Conservation (phyloP, 805 yeast genomes). For the Cyberlindnera mississippiensis region DNA sequence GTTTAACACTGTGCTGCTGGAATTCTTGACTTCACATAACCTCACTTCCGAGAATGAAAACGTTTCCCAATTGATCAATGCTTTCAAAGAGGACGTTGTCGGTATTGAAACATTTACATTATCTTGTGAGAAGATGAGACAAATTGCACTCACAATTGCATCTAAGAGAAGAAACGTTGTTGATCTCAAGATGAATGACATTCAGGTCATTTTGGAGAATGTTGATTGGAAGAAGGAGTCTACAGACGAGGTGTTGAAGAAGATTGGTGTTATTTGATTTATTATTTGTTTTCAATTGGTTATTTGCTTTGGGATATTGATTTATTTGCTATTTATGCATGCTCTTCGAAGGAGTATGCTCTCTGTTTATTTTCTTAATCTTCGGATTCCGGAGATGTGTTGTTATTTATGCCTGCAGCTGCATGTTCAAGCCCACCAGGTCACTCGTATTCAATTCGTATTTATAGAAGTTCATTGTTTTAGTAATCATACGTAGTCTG, state of each 20-base stretch:
- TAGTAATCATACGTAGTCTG: too few relatives aligned
- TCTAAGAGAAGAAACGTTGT: conserved; percentile 6
- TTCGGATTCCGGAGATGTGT: too few relatives aligned
- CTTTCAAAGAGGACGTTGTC: conserved; percentile 1
- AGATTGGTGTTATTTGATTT: conserved; percentile 29
- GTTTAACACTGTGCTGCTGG: conserved; percentile 11
- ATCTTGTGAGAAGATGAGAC: conserved; percentile 9
- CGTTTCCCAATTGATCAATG: conserved; percentile 3
- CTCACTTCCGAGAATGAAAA: conserved; percentile 7
- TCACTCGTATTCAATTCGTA: too few relatives aligned
- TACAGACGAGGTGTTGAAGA: conserved; percentile 32
- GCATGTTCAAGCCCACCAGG: too few relatives aligned
- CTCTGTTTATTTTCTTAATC: too few relatives aligned
- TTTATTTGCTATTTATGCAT: too few relatives aligned
- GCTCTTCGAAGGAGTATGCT: too few relatives aligned
- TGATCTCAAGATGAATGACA: conserved; percentile 19
- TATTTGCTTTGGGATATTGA: too few relatives aligned
- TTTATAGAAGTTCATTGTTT: too few relatives aligned
- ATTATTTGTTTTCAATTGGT: background rate
- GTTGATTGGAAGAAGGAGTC: conserved; percentile 33
- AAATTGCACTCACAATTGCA: conserved; percentile 4
- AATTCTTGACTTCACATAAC: conserved; percentile 7
- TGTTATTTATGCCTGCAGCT: too few relatives aligned
- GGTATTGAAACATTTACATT: background rate
- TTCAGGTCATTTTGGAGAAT: conserved; percentile 27